These are phyloP conservation scores for Camillea tinctor DNA, from an alignment of 2,329 filamentous ascomycete genomes.

Conservation along the genomic window DNA sequence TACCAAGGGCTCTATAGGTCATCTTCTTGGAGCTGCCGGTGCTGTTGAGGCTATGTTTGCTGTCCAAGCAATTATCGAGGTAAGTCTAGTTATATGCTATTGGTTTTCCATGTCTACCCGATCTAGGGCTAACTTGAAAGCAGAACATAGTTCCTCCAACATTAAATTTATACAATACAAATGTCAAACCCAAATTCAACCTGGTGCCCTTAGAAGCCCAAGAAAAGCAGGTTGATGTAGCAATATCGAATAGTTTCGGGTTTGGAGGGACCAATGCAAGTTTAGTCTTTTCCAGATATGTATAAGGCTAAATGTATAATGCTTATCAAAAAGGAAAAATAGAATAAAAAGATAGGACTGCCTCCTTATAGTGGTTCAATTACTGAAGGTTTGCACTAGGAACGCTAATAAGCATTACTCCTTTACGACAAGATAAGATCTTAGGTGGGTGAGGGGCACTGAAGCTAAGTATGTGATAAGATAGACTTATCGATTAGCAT, in stretches of 20 bases:
- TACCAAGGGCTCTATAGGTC: slow-evolving; percentile 90
- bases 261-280: slow-evolving; percentile 96
- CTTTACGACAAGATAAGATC: no score
- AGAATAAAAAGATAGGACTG: no score
- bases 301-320: neutral
- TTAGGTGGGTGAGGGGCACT: no score
- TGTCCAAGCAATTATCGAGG: slow-evolving; percentile 74
- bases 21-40: slow-evolving; percentile 87
- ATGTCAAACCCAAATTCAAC: slow-evolving; percentile 74
- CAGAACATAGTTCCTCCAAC: slow-evolving; percentile 83
- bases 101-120: neutral
- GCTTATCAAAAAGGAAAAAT: no score
- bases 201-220: slow-evolving; percentile 76
- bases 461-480: neutral
- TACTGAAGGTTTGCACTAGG: no score
- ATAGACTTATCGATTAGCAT: neutral
- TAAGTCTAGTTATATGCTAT: slow-evolving; percentile 42
- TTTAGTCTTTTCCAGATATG: slow-evolving; percentile 64
- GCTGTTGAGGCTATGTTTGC: slow-evolving; percentile 88
- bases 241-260: slow-evolving; percentile 92
- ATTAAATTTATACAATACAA: slow-evolving; percentile 70
- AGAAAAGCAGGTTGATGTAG: slow-evolving; percentile 66
- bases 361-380: no score
- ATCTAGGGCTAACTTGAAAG: slow-evolving; percentile 9
- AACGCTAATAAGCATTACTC: no score